Evolutionary conservation across 2,329 filamentous ascomycete species (phyloP).

Genomic region (Phialophora verrucosa): DNA sequence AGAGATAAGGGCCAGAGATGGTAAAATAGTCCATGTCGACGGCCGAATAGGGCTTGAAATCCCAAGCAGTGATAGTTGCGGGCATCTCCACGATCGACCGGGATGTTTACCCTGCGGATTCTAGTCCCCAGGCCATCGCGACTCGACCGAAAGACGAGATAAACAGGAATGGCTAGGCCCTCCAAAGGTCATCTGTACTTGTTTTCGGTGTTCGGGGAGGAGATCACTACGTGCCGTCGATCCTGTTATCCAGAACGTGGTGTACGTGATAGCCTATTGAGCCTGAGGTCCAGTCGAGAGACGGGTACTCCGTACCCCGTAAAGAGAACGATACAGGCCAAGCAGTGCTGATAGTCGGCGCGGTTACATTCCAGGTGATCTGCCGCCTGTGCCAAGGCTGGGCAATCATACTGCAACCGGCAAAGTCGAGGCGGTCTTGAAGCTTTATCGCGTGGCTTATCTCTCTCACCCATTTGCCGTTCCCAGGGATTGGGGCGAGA

Average conservation of each 20-base stretch:
- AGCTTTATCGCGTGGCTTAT: constrained; percentile 15
- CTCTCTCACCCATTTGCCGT: constrained; percentile 10
- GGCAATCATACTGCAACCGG: constrained; percentile 15
- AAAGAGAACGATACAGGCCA: not conserved
- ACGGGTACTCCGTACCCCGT: not conserved
- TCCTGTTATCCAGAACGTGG: not conserved
- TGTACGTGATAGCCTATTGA: not conserved
- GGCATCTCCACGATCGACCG: constrained; percentile 18
- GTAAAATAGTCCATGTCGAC: constrained; percentile 4
- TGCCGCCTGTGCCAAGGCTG: constrained; percentile 11
- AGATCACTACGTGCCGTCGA: not conserved
- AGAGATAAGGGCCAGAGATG: constrained; percentile 19
- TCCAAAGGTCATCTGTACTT: not conserved
- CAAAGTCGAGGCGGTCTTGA: not conserved
- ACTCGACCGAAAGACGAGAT: not conserved
- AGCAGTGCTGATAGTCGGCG: constrained; percentile 2
- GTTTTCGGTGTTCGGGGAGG: not conserved
- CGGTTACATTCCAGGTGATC: constrained; percentile 9
- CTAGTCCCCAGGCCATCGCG: constrained; percentile 1
- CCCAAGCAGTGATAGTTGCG: constrained; percentile 7
- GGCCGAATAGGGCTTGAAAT: not conserved
- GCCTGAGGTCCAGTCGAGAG: not conserved
- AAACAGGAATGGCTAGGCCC: not conserved
- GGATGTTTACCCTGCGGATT: constrained; percentile 10
- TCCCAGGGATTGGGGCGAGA: constrained; percentile 8